Evolutionary conservation across 2,329 filamentous ascomycete species (phyloP), one percentile per base, ranked within the genome.

Genomic region (Mollisia scopiformis): DNA sequence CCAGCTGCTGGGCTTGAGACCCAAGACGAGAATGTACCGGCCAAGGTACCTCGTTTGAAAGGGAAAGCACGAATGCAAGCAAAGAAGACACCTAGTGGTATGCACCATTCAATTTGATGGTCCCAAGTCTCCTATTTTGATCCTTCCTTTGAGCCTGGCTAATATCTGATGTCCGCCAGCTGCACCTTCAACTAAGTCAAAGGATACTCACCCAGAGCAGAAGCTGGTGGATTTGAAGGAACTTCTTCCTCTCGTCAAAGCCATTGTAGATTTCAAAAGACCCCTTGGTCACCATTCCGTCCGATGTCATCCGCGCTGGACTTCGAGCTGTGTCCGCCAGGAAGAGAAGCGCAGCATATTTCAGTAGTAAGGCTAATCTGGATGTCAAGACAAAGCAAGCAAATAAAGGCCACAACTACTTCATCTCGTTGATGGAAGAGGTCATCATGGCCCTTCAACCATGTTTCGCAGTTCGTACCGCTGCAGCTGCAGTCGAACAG

Each of bases 361-460:
- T 65, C 35, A 16, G n/a, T n/a, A 31, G n/a, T 1, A 10, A n/a
- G 1, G 27, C 28, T 21, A 25, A 59, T 37, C 35, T 8, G 54
- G n/a, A 63, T 39, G 13, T 39, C 10, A 31, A 62, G 37, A 39
- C n/a, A 16, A 3, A 27, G 2, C n/a, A 39, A 6, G 7, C 35
- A 1, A 67, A 63, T 52, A 23, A 57, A 21, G 3, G 53, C 1
- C 58, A 66, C 55, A 39, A 43, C 3, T 58, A 60, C 27, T 63
- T 66, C 30, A 62, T 54, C 21, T 21, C 30, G 2, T 46, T 67
- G 27, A 59, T 67, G 55, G 61, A 67, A 47, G 31, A 61, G 4
- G 55, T 61, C 10, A 35, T 67, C 11, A 23, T 52, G n/a, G n/a
- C 46, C 28, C 56, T 67, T 6, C 52, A 66, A 23, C 65, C 63